Base-by-base conservation (phyloP, 495 filamentous ascomycete species). In the Annulohypoxylon stygium region DNA sequence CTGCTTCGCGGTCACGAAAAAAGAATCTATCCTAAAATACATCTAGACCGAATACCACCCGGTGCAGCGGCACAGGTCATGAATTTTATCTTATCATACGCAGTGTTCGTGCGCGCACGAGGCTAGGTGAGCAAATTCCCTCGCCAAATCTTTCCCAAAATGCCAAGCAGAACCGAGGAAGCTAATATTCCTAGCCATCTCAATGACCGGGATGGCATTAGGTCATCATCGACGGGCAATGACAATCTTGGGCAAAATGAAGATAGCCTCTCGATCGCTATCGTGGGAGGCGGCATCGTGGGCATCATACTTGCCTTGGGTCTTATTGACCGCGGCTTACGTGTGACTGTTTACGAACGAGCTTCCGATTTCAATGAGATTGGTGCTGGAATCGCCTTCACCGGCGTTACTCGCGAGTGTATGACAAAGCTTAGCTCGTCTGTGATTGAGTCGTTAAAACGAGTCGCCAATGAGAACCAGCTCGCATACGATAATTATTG, bases 321-420 rank as follows among this genome's bases (percentile, higher is more conserved):
- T 23, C 74, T 86, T 0, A 55, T 79, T 0, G 65, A 61, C 0
- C 78, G 78, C 11, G 68, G 74, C 23, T 68, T 84, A 59, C 23
- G 30, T 4, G 76, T 85, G 30, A 73, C 61, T 30, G 39, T 86
- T 43, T 86, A 85, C 73, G 84, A 86, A 59, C 81, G 79, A 67
- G 73, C 81, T 4, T 58, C 45, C 0, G 53, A 60, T 20, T 77
- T 82, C 30, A 79, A 78, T 12, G 82, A 84, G 59, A 82, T 82
- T 25, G 84, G 84, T 11, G 83, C 83, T 7, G 84, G 83, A 8
- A 73, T 86, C 18, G 83, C 78, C 11, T 86, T 86, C 76, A 84
- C 81, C 0, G 57, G 74, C 36, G 79, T 79, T 30, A 78, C 83
- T 0, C 55, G 67, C 4, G 36, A 71, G 65, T 80, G 78, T 66